Percentiles rank a stretch among this genome's conserved stretches.
Conservation (phyloP, 1,284 basidiomycete species). For the Ganoderma lingzhi region DNA sequence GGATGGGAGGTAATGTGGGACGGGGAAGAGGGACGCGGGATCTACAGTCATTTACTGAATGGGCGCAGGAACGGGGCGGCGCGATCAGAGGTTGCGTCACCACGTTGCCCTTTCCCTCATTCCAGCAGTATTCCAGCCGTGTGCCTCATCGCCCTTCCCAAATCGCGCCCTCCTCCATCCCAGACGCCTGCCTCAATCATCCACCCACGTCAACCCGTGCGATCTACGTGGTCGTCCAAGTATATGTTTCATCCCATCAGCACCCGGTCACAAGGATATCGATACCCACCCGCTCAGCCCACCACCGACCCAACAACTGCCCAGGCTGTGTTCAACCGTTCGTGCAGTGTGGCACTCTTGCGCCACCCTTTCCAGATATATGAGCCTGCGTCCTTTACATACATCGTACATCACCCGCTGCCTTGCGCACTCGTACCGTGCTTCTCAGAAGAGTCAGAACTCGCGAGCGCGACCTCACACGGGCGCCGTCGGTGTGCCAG, state of each 20-base stretch:
- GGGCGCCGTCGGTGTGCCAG: constrained; percentile 18
- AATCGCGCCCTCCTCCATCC: constrained; percentile 14
- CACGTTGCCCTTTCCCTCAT: constrained; percentile 14
- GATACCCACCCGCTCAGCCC: constrained; percentile 10
- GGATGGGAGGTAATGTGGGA: constrained; percentile 11
- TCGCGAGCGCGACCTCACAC: constrained; percentile 9
- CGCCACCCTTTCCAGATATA: neutral
- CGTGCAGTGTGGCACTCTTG: neutral
- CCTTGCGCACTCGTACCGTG: neutral
- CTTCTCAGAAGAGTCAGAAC: neutral
- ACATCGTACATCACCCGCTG: constrained; percentile 24
- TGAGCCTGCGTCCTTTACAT: constrained; percentile 23
- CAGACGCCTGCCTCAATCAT: constrained; percentile 13
- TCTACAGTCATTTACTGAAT: constrained; percentile 25
- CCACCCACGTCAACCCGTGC: neutral
- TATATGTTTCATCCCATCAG: constrained; percentile 1
- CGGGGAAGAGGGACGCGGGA: constrained; percentile 20
- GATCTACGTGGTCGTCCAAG: neutral
- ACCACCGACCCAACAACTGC: constrained; percentile 5
- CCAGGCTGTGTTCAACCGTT: neutral
- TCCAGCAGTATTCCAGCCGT: neutral
- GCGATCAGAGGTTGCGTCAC: constrained; percentile 32
- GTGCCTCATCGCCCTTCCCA: constrained; percentile 21
- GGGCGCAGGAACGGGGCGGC: constrained; percentile 15
- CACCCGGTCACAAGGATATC: neutral